Evolutionary conservation across 257 asterid species (phyloP).

Genomic region (Coffea eugenioides): DNA sequence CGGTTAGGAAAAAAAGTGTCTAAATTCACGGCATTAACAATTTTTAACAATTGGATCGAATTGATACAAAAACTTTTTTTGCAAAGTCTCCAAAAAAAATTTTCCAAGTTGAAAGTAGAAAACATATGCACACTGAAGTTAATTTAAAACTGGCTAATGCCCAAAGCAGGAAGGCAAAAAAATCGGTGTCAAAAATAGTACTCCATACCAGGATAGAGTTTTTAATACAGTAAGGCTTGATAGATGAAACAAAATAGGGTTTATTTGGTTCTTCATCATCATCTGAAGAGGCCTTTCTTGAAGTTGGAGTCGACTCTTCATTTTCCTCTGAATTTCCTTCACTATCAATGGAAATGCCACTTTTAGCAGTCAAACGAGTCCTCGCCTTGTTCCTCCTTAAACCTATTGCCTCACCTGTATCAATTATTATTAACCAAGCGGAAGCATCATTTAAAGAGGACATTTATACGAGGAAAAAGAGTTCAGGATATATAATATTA

Average conservation of each 20-base stretch:
- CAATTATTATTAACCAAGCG: no score
- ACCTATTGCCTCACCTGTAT: not conserved
- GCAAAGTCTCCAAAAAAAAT: no score
- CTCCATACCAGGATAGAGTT: not conserved
- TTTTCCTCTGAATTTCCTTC: not conserved
- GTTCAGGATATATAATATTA: no score
- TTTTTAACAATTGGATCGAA: no score
- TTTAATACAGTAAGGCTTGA: not conserved
- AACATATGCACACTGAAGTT: no score
- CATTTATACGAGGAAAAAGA: no score
- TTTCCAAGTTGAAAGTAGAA: no score
- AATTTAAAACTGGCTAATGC: no score
- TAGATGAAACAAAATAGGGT: conserved; percentile 9
- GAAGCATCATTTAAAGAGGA: no score
- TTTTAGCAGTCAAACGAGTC: not conserved
- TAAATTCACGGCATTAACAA: no score
- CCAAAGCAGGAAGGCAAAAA: not conserved
- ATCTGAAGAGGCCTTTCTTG: not conserved
- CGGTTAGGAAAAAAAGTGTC: no score
- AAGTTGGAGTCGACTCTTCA: not conserved
- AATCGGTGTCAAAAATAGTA: not conserved
- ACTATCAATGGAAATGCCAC: not conserved
- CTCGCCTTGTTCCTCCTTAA: not conserved
- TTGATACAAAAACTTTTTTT: no score
- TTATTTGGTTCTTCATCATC: not conserved